Base-by-base conservation (phyloP, 2,329 filamentous ascomycete genomes). In the Paecilomyces sp. region DNA sequence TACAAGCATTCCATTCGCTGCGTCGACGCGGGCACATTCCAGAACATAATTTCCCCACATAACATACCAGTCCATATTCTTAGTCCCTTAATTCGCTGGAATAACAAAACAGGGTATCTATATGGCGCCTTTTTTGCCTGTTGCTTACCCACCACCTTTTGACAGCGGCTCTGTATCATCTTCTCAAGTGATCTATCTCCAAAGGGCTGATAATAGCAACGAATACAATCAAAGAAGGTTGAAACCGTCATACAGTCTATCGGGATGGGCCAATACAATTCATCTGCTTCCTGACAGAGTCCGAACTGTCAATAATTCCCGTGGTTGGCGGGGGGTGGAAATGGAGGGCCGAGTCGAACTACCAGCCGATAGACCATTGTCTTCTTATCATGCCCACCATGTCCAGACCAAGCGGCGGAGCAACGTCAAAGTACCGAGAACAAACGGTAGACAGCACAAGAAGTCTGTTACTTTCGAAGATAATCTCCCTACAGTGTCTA, bases 381-480 rank as follows among this genome's bases (percentile, higher is more conserved):
- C 24, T 53, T 53, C 28, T 53, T 30, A 53, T 13, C 7, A 25
- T 25, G 22, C 4, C 28, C 51, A 30, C 13, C 22, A 53, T 25
- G 11, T 28, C 51, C 22, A 53, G 12, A 53, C 28, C 11, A 53
- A 53, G 36, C n/a, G 33, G 7, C 13, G 28, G 51, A 53, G 31
- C 25, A 57, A 30, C 34, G 31, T 50, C 1, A 57, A 41, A 25
- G 25, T 13, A 28, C 57, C 55, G 56, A 18, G 55, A n/a, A 25
- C 24, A 8, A 60, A 55, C 22, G 50, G 54, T 24, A 28, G 57
- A 25, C 41, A 54, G 18, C 52, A 60, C 18, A 58, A 60, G 18
- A 64, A 62, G 41, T 58, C 54, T 6, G 63, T 57, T 54, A 60
- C 60, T n/a, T 60, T 62, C 36, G 64, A 62, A 31, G 61, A 66